A percentile compares a stretch with the other conserved stretches of the same genome.
Evolutionary conservation across 1,284 basidiomycete genomes (phyloP).

Genomic region (Leccinum pallidistipes): DNA sequence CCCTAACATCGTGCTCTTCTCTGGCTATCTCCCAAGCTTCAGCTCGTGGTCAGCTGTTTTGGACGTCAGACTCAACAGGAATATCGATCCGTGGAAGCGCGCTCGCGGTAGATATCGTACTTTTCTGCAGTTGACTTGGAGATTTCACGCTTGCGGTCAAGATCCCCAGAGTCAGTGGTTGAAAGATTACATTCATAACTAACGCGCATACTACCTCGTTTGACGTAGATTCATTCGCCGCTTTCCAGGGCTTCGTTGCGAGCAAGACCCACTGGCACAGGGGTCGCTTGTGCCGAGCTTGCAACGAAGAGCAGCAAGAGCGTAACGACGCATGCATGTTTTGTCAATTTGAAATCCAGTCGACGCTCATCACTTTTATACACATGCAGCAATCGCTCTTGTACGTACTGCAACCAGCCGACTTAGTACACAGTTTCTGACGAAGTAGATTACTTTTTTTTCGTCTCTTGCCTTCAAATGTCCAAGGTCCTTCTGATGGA

Average conservation of each 20-base stretch:
- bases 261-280: not conserved
- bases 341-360: not conserved
- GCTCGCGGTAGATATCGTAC: not conserved
- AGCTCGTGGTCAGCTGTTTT: not conserved
- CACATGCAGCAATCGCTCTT: too few species aligned
- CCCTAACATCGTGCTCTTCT: not conserved
- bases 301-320: not conserved
- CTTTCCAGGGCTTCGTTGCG: not conserved
- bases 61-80: not conserved
- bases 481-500: not conserved
- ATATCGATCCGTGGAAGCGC: not conserved
- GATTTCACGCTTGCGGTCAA: not conserved
- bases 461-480: not conserved
- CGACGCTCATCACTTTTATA: not conserved
- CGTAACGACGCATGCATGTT: not conserved
- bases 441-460: not conserved
- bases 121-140: not conserved
- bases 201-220: not conserved
- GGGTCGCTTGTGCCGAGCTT: not conserved
- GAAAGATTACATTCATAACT: not conserved
- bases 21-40: not conserved
- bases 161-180: not conserved
- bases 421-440: not conserved
- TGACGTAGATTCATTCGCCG: not conserved
- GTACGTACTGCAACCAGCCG: not conserved